Evolutionary conservation across 495 filamentous ascomycete genomes (phyloP).

Genomic region (Penicillium daleae): DNA sequence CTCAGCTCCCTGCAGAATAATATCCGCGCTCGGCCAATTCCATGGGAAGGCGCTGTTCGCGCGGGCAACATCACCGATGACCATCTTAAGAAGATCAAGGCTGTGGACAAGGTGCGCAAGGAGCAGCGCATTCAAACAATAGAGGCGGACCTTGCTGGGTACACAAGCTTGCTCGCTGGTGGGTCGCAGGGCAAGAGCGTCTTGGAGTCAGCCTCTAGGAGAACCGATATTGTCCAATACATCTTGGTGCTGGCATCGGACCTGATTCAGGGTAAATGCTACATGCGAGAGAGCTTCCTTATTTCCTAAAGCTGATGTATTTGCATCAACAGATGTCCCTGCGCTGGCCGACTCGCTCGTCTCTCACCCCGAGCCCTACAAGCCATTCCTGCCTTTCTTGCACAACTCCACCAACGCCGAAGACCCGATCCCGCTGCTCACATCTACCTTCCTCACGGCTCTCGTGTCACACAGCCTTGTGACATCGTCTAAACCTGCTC

Average conservation of each 20-base stretch:
- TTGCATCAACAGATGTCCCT: conserved; percentile 66
- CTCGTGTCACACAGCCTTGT: conserved; percentile 75
- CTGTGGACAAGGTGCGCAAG: conserved; percentile 93
- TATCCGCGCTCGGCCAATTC: conserved; percentile 90
- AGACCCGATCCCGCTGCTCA: conserved; percentile 85
- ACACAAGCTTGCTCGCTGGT: conserved; percentile 78
- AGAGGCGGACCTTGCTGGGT: conserved; percentile 76
- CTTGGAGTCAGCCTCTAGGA: conserved; percentile 75
- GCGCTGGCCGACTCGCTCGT: conserved; percentile 73
- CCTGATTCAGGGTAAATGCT: conserved; percentile 75
- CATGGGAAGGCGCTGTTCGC: conserved; percentile 96
- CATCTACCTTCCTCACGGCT: conserved; percentile 82
- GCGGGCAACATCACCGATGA: conserved; percentile 91
- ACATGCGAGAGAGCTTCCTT: background rate
- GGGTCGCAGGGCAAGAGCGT: conserved; percentile 72
- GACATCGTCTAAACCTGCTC: conserved; percentile 54
- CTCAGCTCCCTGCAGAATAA: conserved; percentile 91
- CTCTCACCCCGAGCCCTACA: conserved; percentile 76
- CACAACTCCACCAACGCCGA: conserved; percentile 78
- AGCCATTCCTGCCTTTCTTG: conserved; percentile 83
- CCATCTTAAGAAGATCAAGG: conserved; percentile 94
- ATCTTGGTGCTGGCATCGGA: conserved; percentile 89
- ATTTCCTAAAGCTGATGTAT: background rate
- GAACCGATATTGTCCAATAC: conserved; percentile 90
- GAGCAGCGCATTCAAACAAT: conserved; percentile 82